Evolutionary conservation across 257 asterid genomes (phyloP).

Genomic region (Ballota nigra): DNA sequence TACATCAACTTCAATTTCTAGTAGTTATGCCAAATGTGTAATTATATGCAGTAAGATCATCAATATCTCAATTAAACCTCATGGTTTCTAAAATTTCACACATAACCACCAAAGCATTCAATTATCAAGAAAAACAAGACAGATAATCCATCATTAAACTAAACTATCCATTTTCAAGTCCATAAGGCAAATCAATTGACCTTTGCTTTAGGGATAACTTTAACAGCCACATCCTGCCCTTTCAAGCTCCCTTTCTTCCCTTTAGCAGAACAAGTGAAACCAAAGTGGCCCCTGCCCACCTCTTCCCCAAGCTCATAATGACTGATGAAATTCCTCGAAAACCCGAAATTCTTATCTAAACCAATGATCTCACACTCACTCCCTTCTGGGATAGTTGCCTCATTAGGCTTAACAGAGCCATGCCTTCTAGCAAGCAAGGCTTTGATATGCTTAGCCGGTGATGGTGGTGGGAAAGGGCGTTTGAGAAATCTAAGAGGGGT

Average conservation of each 20-base stretch:
- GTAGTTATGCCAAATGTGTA: neutral
- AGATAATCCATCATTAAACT: neutral
- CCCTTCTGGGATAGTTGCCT: conserved; percentile 89
- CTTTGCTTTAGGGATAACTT: conserved; percentile 87
- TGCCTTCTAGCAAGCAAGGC: conserved; percentile 84
- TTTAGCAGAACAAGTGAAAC: conserved; percentile 76
- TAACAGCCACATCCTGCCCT: conserved; percentile 91
- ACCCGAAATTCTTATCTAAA: conserved; percentile 81
- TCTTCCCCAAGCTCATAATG: conserved; percentile 80
- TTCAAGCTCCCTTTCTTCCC: conserved; percentile 83
- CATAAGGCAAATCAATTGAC: conserved; percentile 26
- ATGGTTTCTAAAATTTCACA: neutral
- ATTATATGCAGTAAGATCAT: neutral
- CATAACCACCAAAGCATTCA: neutral
- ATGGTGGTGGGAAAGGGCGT: conserved; percentile 94
- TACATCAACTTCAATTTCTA: conserved; percentile 5
- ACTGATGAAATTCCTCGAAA: conserved; percentile 53
- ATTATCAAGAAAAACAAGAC: neutral
- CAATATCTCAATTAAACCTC: neutral
- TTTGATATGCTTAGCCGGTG: conserved; percentile 94
- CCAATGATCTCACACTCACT: conserved; percentile 80
- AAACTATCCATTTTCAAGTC: neutral
- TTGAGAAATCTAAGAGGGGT: conserved; percentile 84
- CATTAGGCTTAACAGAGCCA: conserved; percentile 90
- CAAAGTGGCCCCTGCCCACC: conserved; percentile 95